These are phyloP conservation scores for Fusarium nodosum DNA, from an alignment of 2,329 filamentous ascomycete species.

Conservation along the genomic window DNA sequence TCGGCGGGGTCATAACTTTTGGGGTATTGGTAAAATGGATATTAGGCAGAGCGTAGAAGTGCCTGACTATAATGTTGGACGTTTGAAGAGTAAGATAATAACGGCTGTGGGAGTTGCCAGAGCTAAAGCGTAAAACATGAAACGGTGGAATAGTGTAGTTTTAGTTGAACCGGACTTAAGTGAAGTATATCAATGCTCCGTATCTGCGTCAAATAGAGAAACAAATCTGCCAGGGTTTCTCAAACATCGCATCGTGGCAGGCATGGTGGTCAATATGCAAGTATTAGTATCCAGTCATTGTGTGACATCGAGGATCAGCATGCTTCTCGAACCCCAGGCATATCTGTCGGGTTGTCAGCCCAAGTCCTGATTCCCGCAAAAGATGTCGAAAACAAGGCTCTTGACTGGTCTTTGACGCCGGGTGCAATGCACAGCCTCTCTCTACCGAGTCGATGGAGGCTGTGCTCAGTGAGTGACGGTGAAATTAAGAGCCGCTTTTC, in stretches of 20 bases:
- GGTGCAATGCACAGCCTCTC: slow-evolving; percentile 25
- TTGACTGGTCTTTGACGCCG: slow-evolving; percentile 14
- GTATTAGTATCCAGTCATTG: slow-evolving; percentile 25
- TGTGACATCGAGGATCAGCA: slow-evolving; percentile 3
- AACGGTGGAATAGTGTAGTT: neutral
- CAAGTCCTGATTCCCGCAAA: slow-evolving; percentile 7
- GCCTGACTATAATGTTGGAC: neutral
- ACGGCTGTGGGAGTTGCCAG: neutral
- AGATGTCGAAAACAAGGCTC: slow-evolving; percentile 5
- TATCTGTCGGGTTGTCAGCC: slow-evolving; percentile 20
- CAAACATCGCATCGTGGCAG: slow-evolving; percentile 21
- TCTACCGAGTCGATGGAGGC: slow-evolving; percentile 21
- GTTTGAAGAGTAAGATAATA: neutral
- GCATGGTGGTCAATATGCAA: slow-evolving; percentile 31
- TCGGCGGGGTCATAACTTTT: slow-evolving; percentile 18
- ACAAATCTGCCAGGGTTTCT: slow-evolving; percentile 16
- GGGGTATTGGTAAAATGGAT: slow-evolving; percentile 10
- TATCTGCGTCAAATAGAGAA: slow-evolving; percentile 1
- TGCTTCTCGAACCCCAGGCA: slow-evolving; percentile 27
- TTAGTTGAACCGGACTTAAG: slow-evolving; percentile 1
- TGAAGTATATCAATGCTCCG: slow-evolving; percentile 1
- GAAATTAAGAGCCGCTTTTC: slow-evolving; percentile 24
- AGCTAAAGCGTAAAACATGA: slow-evolving; percentile 8
- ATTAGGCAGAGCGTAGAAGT: slow-evolving; percentile 17
- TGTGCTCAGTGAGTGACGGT: slow-evolving; percentile 21